phyloP scores from a whole-genome alignment of 129 eudicot species.

The Tanacetum coccineum region DNA sequence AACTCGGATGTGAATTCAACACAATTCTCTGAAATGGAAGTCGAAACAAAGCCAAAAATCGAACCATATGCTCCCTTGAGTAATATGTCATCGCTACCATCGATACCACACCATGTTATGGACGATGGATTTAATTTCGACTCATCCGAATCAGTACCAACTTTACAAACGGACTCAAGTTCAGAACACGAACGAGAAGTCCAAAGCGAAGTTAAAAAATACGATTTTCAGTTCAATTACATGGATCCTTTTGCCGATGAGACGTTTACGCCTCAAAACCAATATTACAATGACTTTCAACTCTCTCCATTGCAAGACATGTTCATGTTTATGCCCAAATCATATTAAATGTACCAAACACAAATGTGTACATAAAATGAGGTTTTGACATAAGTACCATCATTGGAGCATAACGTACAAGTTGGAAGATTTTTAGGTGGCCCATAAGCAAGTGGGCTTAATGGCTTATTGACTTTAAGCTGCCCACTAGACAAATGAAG shows the following conservation, averaged over 20 bases:
- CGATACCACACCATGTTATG: conserved; percentile 25
- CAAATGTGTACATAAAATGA: conserved; percentile 25
- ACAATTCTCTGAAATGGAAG: conserved; percentile 36
- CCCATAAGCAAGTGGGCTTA: conserved; percentile 25
- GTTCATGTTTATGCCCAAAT: conserved; percentile 51
- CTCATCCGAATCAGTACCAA: conserved; percentile 52
- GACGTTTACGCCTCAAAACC: conserved; percentile 42
- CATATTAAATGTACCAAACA: conserved; percentile 26
- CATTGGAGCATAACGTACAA: conserved; percentile 3
- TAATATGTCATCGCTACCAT: conserved; percentile 1
- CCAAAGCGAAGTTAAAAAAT: conserved; percentile 42
- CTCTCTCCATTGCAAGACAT: conserved; percentile 59
- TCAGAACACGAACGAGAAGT: conserved; percentile 63
- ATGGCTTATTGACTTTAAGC: conserved; percentile 23
- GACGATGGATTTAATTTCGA: conserved; percentile 37
- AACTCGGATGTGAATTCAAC: conserved; percentile 30
- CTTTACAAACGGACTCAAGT: conserved; percentile 53
- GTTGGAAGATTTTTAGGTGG: conserved; percentile 20
- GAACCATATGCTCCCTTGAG: conserved; percentile 10
- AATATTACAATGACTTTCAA: conserved; percentile 41
- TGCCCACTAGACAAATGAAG: conserved; percentile 14
- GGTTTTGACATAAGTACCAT: conserved; percentile 22
- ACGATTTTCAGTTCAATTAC: conserved; percentile 48
- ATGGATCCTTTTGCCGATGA: conserved; percentile 36
- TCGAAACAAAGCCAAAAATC: conserved; percentile 44